These are phyloP conservation scores for Dactylellina cionopaga DNA, from an alignment of 2,329 filamentous ascomycete genomes.

Conservation along the genomic window DNA sequence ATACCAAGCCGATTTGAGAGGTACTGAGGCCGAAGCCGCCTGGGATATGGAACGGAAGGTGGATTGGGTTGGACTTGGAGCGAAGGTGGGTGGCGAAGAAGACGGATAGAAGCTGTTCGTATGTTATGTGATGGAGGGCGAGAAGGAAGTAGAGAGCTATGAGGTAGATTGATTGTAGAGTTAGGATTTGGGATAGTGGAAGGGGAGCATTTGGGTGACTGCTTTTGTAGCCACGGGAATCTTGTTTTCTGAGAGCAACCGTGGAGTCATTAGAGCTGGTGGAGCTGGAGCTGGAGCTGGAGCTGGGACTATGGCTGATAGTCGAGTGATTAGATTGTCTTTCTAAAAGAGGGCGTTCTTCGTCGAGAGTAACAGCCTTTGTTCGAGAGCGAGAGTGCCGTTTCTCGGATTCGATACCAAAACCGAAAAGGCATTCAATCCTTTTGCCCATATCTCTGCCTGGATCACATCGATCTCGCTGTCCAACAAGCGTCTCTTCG, in stretches of 20 bases:
- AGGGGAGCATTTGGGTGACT: neutral
- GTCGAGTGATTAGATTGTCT: no score
- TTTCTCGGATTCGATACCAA: no score
- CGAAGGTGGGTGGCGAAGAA: constrained; percentile 79
- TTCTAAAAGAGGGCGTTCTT: no score
- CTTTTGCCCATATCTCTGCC: constrained; percentile 65
- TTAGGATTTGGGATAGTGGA: neutral
- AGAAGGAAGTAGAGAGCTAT: constrained; percentile 81
- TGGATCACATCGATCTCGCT: constrained; percentile 75
- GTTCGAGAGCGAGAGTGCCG: no score
- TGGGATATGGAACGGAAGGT: constrained; percentile 71
- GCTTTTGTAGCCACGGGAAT: neutral
- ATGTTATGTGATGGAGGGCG: constrained; percentile 82
- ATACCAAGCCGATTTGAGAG: constrained; percentile 81
- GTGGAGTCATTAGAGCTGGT: no score
- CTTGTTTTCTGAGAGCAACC: no score
- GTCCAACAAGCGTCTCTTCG: constrained; percentile 81
- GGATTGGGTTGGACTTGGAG: constrained; percentile 64
- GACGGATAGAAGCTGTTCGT: constrained; percentile 86
- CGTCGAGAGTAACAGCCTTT: no score
- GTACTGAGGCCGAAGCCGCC: constrained; percentile 81
- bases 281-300: no score
- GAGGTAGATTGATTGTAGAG: constrained; percentile 70
- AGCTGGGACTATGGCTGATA: no score
- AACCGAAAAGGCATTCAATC: neutral